Evolutionary conservation across 1,284 basidiomycete genomes (phyloP).

Genomic region (Lignosus rhinocerotis): DNA sequence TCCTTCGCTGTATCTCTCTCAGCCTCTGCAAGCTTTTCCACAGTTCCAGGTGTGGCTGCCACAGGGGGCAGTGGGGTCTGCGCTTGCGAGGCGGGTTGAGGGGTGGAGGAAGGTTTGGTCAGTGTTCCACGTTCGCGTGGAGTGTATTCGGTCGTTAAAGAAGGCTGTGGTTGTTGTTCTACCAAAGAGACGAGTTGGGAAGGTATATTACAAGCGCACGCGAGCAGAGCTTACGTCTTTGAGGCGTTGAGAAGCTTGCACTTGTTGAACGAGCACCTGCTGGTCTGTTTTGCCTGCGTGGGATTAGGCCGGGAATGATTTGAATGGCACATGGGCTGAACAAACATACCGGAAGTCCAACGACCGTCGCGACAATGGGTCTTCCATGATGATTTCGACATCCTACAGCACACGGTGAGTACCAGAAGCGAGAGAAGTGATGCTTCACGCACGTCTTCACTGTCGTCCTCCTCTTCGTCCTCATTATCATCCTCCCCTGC

Average conservation of each 20-base stretch:
- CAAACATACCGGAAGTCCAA: slow-evolving; percentile 67
- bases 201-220: neutral
- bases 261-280: slow-evolving; percentile 33
- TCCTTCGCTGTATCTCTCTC: slow-evolving; percentile 24
- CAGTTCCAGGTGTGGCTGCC: slow-evolving; percentile 27
- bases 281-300: slow-evolving; percentile 21
- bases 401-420: slow-evolving; percentile 46
- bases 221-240: slow-evolving; percentile 35
- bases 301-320: neutral
- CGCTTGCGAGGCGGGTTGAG: slow-evolving; percentile 26
- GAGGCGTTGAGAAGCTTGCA: slow-evolving; percentile 39
- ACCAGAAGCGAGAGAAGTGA: neutral
- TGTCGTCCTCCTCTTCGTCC: slow-evolving; percentile 35
- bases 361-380: slow-evolving; percentile 58
- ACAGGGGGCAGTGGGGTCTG: slow-evolving; percentile 32
- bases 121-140: slow-evolving; percentile 70
- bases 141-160: slow-evolving; percentile 89
- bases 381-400: slow-evolving; percentile 76
- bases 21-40: slow-evolving; percentile 25
- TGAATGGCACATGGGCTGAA: neutral
- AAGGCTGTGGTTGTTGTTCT: slow-evolving; percentile 46
- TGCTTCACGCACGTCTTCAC: slow-evolving; percentile 44
- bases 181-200: slow-evolving; percentile 5
- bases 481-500: slow-evolving; percentile 44
- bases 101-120: slow-evolving; percentile 29